Evolutionary conservation across 345 rosid species (phyloP), one percentile per base, ranked within the genome.

Genomic region (Leavenworthia alabamica): DNA sequence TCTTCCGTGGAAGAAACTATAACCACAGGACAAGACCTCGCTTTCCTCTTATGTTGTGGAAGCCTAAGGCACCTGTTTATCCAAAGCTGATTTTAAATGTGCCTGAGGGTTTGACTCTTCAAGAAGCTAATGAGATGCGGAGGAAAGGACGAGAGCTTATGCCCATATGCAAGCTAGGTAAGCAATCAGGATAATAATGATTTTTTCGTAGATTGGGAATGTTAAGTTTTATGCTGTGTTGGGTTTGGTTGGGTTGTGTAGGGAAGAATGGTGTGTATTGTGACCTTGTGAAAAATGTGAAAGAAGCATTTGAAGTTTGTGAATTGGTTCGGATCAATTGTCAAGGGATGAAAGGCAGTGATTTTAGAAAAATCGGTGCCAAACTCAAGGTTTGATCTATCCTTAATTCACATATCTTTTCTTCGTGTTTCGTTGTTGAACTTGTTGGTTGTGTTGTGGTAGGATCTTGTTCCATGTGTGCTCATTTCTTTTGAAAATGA

Each of bases 41-140:
- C 2, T 86, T 83, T 65, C 99, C 99, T 49, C 85, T 93, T 40
- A 93, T 93, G 99, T 55, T 89, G 73, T 93, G 99, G 99, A 89
- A 79, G 55, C 99, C 97, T 66, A 52, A 61, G 17, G 70, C 89
- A 22, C 97, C 97, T 46, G 74, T 86, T 63, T 89, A 89, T 70
- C 99, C 97, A 0, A 77, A 81, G 82, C 61, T 93, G 74, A 66
- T 93, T 77, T 67, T 80, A 58, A 83, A 58, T 20, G 77, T 51
- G 63, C 99, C 95, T 1, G 85, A 83, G 46, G 95, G 94, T 64
- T 69, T 89, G 41, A 83, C 97, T 31, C 49, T 59, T 60, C 74
- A 74, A 74, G 89, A 86, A 80, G 96, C 85, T 1, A 56, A 63
- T 5, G 86, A 78, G 55, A 85, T 92, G 97, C 84, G 99, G 45